Conservation (phyloP, 2,329 filamentous ascomycete species). For the Calonectria hawksworthii region DNA sequence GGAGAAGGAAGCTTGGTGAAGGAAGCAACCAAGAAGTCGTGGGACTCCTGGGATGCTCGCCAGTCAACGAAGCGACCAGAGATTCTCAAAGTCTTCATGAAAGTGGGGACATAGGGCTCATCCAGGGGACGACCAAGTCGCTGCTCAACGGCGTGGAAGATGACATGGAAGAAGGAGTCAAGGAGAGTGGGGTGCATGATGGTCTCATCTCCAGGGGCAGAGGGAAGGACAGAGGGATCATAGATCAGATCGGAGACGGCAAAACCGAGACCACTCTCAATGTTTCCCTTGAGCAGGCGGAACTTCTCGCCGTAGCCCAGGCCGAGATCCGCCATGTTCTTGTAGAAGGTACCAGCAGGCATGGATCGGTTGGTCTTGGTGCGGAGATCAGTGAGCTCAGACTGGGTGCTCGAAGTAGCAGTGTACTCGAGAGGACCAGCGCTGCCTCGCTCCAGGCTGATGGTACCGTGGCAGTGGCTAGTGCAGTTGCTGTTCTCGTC, state of each 20-base stretch:
- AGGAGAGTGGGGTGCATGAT: conserved; percentile 42
- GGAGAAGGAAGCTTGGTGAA: conserved; percentile 43
- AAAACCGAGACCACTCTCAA: conserved; percentile 43
- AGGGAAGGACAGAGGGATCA: conserved; percentile 33
- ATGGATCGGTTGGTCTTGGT: conserved; percentile 41
- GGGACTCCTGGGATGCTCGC: conserved; percentile 26
- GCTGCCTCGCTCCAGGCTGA: conserved; percentile 35
- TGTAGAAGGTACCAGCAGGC: conserved; percentile 38
- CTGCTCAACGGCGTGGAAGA: conserved; percentile 44
- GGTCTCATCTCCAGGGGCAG: conserved; percentile 40
- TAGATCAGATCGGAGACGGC: conserved; percentile 37
- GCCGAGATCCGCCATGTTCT: conserved; percentile 40
- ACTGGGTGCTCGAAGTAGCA: conserved; percentile 21
- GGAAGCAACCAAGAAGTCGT: conserved; percentile 36
- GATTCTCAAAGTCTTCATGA: conserved; percentile 39
- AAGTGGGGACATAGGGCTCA: conserved; percentile 45
- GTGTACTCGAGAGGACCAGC: conserved; percentile 32
- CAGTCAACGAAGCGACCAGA: conserved; percentile 39
- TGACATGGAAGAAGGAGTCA: conserved; percentile 45
- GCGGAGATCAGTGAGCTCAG: conserved; percentile 29
- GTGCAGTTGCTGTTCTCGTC: conserved; percentile 43
- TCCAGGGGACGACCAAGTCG: conserved; percentile 38
- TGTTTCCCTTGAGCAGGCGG: conserved; percentile 36
- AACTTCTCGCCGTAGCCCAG: conserved; percentile 43
- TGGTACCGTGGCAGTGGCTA: conserved; percentile 40